Evolutionary conservation across 176 grass and related monocot species (phyloP).

Genomic region (Raddia distichophylla): DNA sequence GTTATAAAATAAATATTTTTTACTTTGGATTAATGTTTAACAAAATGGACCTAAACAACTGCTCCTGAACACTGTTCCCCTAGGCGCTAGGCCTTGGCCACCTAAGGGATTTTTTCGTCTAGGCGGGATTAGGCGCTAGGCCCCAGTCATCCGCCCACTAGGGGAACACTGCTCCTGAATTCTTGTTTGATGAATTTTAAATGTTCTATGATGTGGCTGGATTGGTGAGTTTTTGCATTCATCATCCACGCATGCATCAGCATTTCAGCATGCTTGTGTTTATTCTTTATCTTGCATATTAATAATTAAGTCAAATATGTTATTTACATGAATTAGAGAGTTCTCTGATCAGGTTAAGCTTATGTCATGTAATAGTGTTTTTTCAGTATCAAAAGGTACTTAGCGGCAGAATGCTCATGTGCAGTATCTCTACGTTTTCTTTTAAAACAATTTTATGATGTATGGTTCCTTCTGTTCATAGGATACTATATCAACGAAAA

Average conservation of each 20-base stretch:
- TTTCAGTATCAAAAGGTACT: conserved; percentile 5
- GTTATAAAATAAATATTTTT: background rate
- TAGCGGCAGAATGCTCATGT: background rate
- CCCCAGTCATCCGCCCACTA: too few relatives aligned
- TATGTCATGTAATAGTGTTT: conserved; percentile 4
- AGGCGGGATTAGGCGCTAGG: too few relatives aligned
- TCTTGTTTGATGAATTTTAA: conserved; percentile 1
- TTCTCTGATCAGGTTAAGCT: background rate
- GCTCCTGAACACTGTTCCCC: background rate
- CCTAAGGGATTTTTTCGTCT: too few relatives aligned
- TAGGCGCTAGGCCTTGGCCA: too few relatives aligned
- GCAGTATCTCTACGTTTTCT: background rate
- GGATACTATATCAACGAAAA: conserved; percentile 67
- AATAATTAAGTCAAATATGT: background rate
- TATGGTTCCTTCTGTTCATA: conserved; percentile 43
- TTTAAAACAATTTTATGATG: background rate
- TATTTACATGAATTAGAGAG: background rate
- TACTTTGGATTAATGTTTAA: conserved; percentile 1
- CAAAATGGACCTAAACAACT: background rate
- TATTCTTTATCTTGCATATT: conserved; percentile 14
- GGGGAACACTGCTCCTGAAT: background rate
- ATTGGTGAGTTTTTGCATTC: background rate
- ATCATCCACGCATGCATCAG: background rate
- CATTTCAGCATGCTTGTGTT: background rate
- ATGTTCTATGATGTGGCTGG: background rate